Evolutionary conservation across 2,329 filamentous ascomycete genomes (phyloP), one percentile per base, ranked within the genome.

Genomic region (Beauveria pseudobassiana): DNA sequence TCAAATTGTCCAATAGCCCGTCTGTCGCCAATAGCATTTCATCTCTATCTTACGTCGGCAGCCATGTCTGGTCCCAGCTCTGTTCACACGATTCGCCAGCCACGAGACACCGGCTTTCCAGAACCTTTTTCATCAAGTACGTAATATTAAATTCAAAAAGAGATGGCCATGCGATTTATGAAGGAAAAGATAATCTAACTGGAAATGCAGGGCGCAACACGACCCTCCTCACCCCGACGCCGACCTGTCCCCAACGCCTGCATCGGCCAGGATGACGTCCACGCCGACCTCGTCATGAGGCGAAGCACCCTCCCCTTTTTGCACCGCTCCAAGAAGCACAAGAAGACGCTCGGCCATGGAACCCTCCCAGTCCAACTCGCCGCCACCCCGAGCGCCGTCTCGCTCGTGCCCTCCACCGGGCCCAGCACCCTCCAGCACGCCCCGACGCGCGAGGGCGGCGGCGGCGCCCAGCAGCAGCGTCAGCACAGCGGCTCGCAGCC

Each of bases 151-250:
- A 50, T n/a, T 4, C 8, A 10, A 6, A 9, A 43, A 43, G 18
- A 20, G 3, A 14, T 9, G 52, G 34, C 18, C 26, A 64, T 50
- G 34, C 7, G 20, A 45, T 7, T 5, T 0, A 22, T n/a, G 22
- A 14, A 45, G 8, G 22, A 18, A n/a, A 42, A 22, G 1, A 7
- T 4, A 10, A 28, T 46, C 50, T 61, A 8, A 61, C 50, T 20
- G 3, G 4, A 54, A n/a, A 40, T 34, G 12, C 8, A 80, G 80
- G 71, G 51, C 77, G 80, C 64, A 87, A 86, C 67, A 88, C 85
- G 16, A 85, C 84, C 2, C 75, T 84, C 18, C 82, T 22, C 84
- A 87, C 63, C 85, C 85, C 24, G 83, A 86, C 20, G 85, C 85
- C 62, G 79, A 86, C 66, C 76, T 82, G 7, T 81, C 79, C 16